A percentile compares a stretch with the other conserved stretches of the same genome.
These are phyloP conservation scores for Collariella sp. DNA, from an alignment of 495 filamentous ascomycete species.

Conservation along the genomic window DNA sequence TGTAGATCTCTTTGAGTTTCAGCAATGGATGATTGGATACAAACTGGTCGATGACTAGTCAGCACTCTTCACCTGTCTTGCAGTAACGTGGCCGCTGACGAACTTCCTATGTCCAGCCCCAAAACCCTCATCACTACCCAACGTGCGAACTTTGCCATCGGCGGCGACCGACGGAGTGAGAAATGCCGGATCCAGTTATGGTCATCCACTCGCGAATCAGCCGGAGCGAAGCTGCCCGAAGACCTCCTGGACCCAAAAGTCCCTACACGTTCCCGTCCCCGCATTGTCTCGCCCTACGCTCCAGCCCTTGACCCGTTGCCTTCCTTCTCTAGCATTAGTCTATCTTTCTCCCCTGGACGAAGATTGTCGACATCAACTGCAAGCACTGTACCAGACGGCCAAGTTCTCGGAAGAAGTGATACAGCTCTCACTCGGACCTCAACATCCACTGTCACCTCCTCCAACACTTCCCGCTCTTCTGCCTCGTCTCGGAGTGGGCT, in stretches of 20 bases:
- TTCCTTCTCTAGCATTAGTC: background rate
- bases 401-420: background rate
- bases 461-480: background rate
- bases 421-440: background rate
- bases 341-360: background rate
- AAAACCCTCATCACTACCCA: background rate
- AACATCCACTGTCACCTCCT: background rate
- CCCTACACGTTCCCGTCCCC: background rate
- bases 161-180: background rate
- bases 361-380: background rate
- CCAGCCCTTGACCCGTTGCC: background rate
- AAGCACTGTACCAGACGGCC: background rate
- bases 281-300: background rate
- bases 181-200: slow-evolving; percentile 7
- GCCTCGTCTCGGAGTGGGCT: background rate
- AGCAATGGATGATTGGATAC: slow-evolving; percentile 15
- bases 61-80: background rate
- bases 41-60: slow-evolving; percentile 17
- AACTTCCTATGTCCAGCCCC: background rate
- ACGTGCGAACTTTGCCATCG: background rate
- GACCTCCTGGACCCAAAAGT: background rate
- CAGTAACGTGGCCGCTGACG: background rate
- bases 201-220: background rate
- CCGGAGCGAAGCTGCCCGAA: background rate
- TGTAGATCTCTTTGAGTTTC: slow-evolving; percentile 12